Percentiles rank a stretch among this genome's conserved stretches.
phyloP scores from a whole-genome alignment of 768 basidiomycete genomes.

The Tubosaeta brunneosetosa region DNA sequence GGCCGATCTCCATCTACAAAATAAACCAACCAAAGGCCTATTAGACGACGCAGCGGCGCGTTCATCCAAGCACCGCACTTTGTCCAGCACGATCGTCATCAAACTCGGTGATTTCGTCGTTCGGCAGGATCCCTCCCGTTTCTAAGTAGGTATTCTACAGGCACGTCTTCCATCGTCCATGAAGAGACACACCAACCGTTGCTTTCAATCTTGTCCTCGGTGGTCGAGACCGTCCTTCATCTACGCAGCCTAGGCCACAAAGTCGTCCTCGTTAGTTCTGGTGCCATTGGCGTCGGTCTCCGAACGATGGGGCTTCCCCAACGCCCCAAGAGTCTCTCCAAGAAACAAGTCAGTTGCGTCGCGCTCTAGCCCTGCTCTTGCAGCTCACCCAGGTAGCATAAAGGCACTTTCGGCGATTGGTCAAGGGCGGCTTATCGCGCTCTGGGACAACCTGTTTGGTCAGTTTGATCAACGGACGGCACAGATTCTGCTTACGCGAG shows the following conservation, averaged over 20 bases:
- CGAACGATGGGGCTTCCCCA: conserved; percentile 83
- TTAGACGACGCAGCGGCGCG: conserved; percentile 15
- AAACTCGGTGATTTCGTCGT: conserved; percentile 63
- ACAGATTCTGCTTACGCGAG: conserved; percentile 89
- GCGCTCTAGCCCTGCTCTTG: not conserved
- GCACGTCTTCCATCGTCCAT: conserved; percentile 95
- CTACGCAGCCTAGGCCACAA: conserved; percentile 82
- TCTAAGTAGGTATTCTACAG: conserved; percentile 29
- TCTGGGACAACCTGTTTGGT: conserved; percentile 96
- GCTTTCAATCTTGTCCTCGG: conserved; percentile 82
- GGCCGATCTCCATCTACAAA: conserved; percentile 10
- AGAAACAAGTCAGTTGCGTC: conserved; percentile 73
- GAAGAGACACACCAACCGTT: conserved; percentile 90
- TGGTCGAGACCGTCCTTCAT: conserved; percentile 85
- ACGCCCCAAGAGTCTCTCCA: conserved; percentile 77
- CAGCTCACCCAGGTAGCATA: conserved; percentile 19
- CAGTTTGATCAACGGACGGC: conserved; percentile 94
- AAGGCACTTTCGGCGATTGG: conserved; percentile 96
- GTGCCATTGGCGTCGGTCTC: conserved; percentile 95
- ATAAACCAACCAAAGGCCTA: not conserved
- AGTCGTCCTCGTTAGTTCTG: conserved; percentile 92
- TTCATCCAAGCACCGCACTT: conserved; percentile 19
- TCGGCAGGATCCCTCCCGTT: not conserved
- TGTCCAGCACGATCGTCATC: conserved; percentile 71
- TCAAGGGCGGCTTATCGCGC: conserved; percentile 90